Percentiles rank a stretch among this genome's conserved stretches.
Conservation (phyloP, 2,329 filamentous ascomycete genomes). For the Dothideomycetes sp. region DNA sequence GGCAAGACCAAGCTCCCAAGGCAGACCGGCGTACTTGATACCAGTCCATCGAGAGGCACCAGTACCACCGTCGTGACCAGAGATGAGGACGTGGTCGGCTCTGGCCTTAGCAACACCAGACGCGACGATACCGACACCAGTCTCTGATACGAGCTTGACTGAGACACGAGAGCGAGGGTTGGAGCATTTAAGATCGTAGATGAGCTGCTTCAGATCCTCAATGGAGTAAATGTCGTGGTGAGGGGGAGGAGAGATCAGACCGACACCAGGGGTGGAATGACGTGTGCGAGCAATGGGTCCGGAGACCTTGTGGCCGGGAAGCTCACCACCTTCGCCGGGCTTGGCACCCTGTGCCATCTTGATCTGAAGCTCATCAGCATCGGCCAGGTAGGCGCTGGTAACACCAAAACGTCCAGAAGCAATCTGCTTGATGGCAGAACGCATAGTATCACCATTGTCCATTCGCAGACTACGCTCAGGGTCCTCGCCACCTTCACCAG, state of each 20-base stretch:
- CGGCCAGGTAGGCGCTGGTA: constrained; percentile 85
- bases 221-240: constrained; percentile 99
- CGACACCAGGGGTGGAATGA: constrained; percentile 92
- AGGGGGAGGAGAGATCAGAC: constrained; percentile 87
- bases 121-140: constrained; percentile 92
- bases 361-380: constrained; percentile 93
- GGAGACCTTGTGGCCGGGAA: constrained; percentile 93
- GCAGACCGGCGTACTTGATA: constrained; percentile 95
- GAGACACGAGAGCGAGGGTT: constrained; percentile 87
- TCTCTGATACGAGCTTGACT: constrained; percentile 95
- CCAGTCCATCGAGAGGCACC: constrained; percentile 96
- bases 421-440: constrained; percentile 95
- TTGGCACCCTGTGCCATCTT: constrained; percentile 99
- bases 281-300: constrained; percentile 87
- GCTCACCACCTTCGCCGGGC: constrained; percentile 92
- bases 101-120: constrained; percentile 97
- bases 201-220: constrained; percentile 93
- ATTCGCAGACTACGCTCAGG: constrained; percentile 77
- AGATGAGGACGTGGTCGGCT: constrained; percentile 93
- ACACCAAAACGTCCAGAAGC: constrained; percentile 94
- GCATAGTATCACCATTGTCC: constrained; percentile 91
- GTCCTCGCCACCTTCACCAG: constrained; percentile 93
- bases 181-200: constrained; percentile 94
- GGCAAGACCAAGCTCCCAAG: constrained; percentile 92
- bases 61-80: constrained; percentile 92